Base-by-base conservation (phyloP, 306 rosid genomes). In the Trichosanthes cucumerina region DNA sequence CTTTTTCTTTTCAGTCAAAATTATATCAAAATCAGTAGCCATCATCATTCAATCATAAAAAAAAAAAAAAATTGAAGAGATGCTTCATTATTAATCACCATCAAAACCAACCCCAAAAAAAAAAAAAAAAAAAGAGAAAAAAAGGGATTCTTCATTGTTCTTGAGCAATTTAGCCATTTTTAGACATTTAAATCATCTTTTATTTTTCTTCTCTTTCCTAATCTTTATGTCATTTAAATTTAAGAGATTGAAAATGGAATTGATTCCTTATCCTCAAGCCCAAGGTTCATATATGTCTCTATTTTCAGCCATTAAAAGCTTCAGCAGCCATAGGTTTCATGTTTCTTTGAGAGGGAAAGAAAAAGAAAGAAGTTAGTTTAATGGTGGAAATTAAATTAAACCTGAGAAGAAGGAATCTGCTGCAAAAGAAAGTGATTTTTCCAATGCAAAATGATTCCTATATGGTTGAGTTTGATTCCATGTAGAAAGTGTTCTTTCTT, bases 361-460 rank as follows among this genome's bases (percentile, higher is more conserved):
- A n/a, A 64, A 34, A n/a, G 46, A n/a, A n/a, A 64, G 46, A 65
- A 21, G 58, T 71, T 7, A 26, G 58, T 47, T 47, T 72, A 46
- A 44, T 44, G 77, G 77, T 72, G 77, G 77, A 72, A 72, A 52
- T 7, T 28, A 72, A 72, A 52, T 7, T 28, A 28, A 28, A 65
- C 49, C 23, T 24, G 58, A 72, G 77, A 72, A 47, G 77, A 72
- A 71, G 77, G 77, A 71, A 71, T 71, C 41, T 46, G 58, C 53
- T n/a, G 10, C 9, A 41, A 41, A 43, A 21, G 53, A 69, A 69
- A 41, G 36, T 69, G 75, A 38, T 49, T 15, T 16, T 41, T 26
- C 75, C 75, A 41, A 66, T 21, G 33, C 75, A n/a, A 69, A 41
- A 41, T 11, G 36, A 69, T 69, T 70, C 56, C 50, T 12, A 70